Evolutionary conservation across 495 filamentous ascomycete genomes (phyloP).

Genomic region (Trichocladium uniseriatum): DNA sequence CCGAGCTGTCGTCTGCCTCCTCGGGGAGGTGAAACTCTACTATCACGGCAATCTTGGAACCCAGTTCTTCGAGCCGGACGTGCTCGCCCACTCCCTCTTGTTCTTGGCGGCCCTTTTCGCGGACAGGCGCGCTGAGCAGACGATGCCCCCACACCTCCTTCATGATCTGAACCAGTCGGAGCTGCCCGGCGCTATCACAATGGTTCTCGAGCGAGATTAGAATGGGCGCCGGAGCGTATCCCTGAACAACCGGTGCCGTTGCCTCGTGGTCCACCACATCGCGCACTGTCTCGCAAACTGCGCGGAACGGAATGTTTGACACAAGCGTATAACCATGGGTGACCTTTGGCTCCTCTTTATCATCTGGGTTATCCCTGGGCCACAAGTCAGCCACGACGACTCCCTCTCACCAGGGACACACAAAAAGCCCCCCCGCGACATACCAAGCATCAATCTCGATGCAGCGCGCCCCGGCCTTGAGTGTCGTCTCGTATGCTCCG

Average conservation of each 20-base stretch:
- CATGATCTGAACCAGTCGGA: constrained; percentile 44
- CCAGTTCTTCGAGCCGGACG: constrained; percentile 38
- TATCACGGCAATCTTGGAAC: constrained; percentile 44
- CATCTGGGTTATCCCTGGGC: constrained; percentile 35
- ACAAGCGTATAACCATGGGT: constrained; percentile 49
- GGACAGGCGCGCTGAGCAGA: constrained; percentile 38
- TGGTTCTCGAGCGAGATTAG: constrained; percentile 48
- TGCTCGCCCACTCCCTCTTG: constrained; percentile 30
- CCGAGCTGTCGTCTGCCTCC: constrained; percentile 26
- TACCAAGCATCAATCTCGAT: constrained; percentile 50
- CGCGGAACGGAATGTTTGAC: constrained; percentile 44
- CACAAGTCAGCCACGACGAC: not conserved
- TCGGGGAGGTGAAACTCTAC: constrained; percentile 47
- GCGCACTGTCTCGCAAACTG: constrained; percentile 43
- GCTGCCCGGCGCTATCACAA: constrained; percentile 38
- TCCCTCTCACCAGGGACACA: not conserved
- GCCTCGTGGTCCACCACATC: constrained; percentile 40
- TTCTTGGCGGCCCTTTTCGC: constrained; percentile 34
- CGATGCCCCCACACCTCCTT: constrained; percentile 42
- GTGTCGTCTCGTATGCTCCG: constrained; percentile 38
- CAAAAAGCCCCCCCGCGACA: not conserved
- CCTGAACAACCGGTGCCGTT: constrained; percentile 16
- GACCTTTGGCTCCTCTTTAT: constrained; percentile 43
- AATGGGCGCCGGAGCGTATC: constrained; percentile 37
- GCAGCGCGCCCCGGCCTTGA: constrained; percentile 42